phyloP scores from a whole-genome alignment of 2,329 filamentous ascomycete species.

The Akanthomyces dipterigenus region DNA sequence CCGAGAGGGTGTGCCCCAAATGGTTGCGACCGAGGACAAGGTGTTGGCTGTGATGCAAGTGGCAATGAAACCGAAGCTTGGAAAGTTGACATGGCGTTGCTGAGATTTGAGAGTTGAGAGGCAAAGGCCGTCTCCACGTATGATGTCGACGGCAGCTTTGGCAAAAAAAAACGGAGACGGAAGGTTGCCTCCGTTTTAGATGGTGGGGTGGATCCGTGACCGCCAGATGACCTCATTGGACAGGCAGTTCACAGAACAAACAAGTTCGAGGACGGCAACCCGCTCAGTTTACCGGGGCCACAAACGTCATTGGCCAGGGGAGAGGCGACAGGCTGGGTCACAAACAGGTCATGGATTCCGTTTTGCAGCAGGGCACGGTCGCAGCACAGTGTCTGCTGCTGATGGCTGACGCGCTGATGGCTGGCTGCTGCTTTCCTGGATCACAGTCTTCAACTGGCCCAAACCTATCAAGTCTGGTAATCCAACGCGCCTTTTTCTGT shows the following conservation, averaged over 20 bases:
- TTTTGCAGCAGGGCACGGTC: not conserved
- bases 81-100: too few species aligned
- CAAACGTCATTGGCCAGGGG: not conserved
- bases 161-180: not conserved
- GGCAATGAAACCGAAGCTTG: not conserved
- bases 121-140: not conserved
- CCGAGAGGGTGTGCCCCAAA: not conserved
- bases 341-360: not conserved
- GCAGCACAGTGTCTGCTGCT: not conserved
- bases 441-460: not conserved
- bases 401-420: too few species aligned
- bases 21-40: too few species aligned
- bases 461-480: not conserved
- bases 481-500: not conserved
- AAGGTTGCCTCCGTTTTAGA: constrained; percentile 3
- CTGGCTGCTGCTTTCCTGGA: too few species aligned
- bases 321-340: not conserved
- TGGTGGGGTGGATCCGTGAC: not conserved
- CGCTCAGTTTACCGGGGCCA: not conserved
- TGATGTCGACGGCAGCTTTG: not conserved
- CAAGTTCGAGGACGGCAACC: not conserved
- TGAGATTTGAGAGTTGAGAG: not conserved
- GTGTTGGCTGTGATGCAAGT: constrained; percentile 10
- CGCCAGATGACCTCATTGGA: not conserved
- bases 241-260: too few species aligned